These are phyloP conservation scores for Poa annua DNA, from an alignment of 176 grass and related monocot genomes.

Conservation along the genomic window DNA sequence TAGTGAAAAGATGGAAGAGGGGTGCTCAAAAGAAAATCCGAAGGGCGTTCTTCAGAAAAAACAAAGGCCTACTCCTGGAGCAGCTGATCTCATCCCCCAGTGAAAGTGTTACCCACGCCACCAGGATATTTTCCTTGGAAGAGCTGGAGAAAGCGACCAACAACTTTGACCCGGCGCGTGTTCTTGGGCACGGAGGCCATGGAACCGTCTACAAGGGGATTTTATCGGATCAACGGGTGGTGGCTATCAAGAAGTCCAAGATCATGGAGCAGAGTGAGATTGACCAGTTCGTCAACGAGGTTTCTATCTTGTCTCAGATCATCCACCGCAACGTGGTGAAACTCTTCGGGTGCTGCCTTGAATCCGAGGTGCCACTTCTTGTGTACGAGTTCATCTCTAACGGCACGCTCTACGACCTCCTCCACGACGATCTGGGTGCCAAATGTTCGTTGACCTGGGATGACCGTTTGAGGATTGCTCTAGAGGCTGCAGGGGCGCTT, in stretches of 20 bases:
- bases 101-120: conserved; percentile 42
- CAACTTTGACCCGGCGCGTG: conserved; percentile 40
- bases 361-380: conserved; percentile 51
- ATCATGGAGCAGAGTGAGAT: conserved; percentile 53
- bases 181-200: conserved; percentile 56
- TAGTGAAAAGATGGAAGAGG: conserved; percentile 40
- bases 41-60: conserved; percentile 44
- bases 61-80: conserved; percentile 45
- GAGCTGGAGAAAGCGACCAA: conserved; percentile 63
- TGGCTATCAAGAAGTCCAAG: conserved; percentile 63
- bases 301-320: conserved; percentile 54
- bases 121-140: conserved; percentile 56
- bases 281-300: conserved; percentile 66
- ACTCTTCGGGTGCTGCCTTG: conserved; percentile 55
- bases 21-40: conserved; percentile 32
- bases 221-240: conserved; percentile 41
- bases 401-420: conserved; percentile 50
- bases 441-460: conserved; percentile 43
- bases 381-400: conserved; percentile 68
- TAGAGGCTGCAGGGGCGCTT: conserved; percentile 48
- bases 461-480: conserved; percentile 45
- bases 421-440: conserved; percentile 6
- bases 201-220: conserved; percentile 65
- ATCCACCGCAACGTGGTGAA: conserved; percentile 57
- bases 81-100: conserved; percentile 17